These are phyloP conservation scores for Gossypium australe DNA, from an alignment of 345 rosid species.

Conservation along the genomic window DNA sequence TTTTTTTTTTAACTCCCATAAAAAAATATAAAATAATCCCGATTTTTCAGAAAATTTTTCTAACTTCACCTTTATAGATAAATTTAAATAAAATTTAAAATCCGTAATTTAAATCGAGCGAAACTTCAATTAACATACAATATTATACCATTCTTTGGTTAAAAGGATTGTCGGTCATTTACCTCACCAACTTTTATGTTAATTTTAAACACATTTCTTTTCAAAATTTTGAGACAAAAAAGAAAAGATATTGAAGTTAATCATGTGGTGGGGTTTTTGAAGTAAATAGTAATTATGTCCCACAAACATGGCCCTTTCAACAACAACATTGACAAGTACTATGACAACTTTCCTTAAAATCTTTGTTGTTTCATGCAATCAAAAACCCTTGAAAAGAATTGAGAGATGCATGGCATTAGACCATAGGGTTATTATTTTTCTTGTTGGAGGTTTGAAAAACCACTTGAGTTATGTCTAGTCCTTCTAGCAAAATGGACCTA, in stretches of 20 bases:
- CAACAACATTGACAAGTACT: neutral
- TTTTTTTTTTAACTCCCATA: too few relatives aligned
- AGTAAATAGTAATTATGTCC: neutral
- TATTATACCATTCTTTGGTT: too few relatives aligned
- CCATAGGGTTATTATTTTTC: neutral
- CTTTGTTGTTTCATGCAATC: neutral
- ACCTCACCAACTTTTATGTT: neutral
- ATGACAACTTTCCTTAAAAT: neutral
- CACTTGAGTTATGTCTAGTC: neutral
- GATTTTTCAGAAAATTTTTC: rapidly evolving
- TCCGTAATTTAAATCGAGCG: too few relatives aligned
- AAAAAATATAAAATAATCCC: too few relatives aligned
- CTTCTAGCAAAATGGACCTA: neutral
- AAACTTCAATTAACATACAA: too few relatives aligned
- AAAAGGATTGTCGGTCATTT: neutral
- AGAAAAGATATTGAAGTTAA: neutral
- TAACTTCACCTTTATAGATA: too few relatives aligned
- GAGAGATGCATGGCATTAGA: neutral
- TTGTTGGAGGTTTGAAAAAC: neutral
- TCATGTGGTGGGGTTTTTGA: neutral
- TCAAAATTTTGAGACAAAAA: neutral
- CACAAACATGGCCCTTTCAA: neutral
- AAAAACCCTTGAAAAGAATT: neutral
- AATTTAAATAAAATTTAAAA: too few relatives aligned
- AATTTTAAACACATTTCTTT: neutral